Conservation (phyloP, 768 basidiomycete species). For the Pisolithus sp. region DNA sequence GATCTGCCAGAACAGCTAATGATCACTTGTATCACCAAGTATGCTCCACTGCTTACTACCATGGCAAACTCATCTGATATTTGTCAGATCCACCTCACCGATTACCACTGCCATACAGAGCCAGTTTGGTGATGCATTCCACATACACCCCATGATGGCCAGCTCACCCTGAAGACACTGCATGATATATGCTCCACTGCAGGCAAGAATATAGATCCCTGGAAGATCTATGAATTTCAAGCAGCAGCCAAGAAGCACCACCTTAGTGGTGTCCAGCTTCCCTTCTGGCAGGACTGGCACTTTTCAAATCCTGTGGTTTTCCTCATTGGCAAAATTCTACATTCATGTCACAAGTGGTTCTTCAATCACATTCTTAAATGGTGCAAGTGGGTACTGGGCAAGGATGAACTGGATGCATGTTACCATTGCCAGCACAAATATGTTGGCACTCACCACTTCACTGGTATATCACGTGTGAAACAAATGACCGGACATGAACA, state of each 20-base stretch:
- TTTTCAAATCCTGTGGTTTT: conserved; percentile 13
- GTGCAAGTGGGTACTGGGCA: conserved; percentile 4
- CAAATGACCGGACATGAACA: conserved; percentile 39
- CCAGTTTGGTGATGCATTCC: too few relatives aligned
- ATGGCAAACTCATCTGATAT: too few relatives aligned
- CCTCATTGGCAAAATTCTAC: conserved; percentile 17
- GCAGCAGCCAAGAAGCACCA: conserved; percentile 10
- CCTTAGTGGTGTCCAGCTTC: conserved; percentile 26
- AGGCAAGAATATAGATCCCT: conserved; percentile 13
- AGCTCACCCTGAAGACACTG: neutral
- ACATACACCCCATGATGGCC: too few relatives aligned
- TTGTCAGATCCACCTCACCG: neutral
- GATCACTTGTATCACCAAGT: too few relatives aligned
- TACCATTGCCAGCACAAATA: conserved; percentile 6
- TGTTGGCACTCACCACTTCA: conserved; percentile 31
- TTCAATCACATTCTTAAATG: conserved; percentile 10
- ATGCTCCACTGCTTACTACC: too few relatives aligned
- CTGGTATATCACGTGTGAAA: conserved; percentile 30
- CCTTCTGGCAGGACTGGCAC: conserved; percentile 21
- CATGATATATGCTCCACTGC: neutral
- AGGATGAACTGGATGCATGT: neutral
- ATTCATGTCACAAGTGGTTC: conserved; percentile 7
- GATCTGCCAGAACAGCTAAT: too few relatives aligned
- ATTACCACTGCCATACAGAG: too few relatives aligned
- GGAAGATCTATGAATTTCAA: conserved; percentile 22